Evolutionary conservation across 2,329 filamentous ascomycete genomes (phyloP).

Genomic region (Tolypocladium paradoxum): DNA sequence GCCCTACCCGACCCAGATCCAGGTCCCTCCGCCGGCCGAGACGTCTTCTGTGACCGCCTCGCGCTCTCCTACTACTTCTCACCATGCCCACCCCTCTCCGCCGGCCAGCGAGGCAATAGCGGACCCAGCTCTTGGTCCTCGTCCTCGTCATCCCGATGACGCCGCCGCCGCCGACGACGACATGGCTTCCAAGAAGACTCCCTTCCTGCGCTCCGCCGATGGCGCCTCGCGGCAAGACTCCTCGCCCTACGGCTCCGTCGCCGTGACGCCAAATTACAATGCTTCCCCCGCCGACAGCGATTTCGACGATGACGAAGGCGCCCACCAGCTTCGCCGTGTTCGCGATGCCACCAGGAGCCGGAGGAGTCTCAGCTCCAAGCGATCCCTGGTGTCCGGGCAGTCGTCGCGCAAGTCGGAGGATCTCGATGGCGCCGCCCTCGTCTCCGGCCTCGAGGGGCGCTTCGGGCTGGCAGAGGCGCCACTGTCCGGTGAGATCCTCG

Average conservation of each 20-base stretch:
- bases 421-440: conserved; percentile 38
- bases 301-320: conserved; percentile 15
- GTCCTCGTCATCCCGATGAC: conserved; percentile 3
- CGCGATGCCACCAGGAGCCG: conserved; percentile 17
- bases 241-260: conserved; percentile 28
- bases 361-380: conserved; percentile 20
- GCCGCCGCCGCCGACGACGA: conserved; percentile 7
- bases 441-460: conserved; percentile 41
- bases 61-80: conserved; percentile 3
- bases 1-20: not conserved
- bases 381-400: conserved; percentile 18
- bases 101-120: conserved; percentile 17
- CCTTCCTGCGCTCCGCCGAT: conserved; percentile 21
- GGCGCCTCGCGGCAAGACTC: conserved; percentile 13
- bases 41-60: not conserved
- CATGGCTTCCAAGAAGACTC: conserved; percentile 26
- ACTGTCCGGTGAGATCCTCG: conserved; percentile 32
- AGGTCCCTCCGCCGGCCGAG: not conserved
- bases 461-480: conserved; percentile 39
- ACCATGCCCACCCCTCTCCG: conserved; percentile 9
- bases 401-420: conserved; percentile 33
- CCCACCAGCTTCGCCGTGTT: conserved; percentile 22
- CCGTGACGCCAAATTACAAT: conserved; percentile 22
- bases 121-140: conserved; percentile 7
- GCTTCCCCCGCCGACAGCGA: conserved; percentile 25